phyloP scores from a whole-genome alignment of 192 early-diverging fungal genomes.

The Coemansia sp. region DNA sequence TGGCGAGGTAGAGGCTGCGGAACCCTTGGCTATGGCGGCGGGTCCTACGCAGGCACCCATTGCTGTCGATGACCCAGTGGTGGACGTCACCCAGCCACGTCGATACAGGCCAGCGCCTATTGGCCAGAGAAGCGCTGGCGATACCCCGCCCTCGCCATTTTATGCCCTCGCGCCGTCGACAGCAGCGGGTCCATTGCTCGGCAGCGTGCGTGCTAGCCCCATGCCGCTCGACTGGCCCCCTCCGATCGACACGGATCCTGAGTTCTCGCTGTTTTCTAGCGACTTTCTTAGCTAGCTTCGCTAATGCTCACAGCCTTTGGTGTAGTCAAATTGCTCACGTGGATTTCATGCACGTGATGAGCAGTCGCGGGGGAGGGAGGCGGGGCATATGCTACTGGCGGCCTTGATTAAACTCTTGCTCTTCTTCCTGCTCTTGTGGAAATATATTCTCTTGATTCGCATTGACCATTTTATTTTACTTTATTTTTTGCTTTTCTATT shows the following conservation, averaged over 20 bases:
- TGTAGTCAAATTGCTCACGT: conserved; percentile 19
- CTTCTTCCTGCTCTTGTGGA: no score
- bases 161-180: background rate
- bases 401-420: no score
- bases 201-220: conserved; percentile 1
- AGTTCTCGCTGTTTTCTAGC: conserved; percentile 22
- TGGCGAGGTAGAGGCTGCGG: background rate
- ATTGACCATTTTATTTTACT: conserved; percentile 2
- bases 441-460: background rate
- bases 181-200: background rate
- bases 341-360: conserved; percentile 13
- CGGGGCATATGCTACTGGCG: background rate
- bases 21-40: background rate
- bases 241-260: conserved; percentile 2
- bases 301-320: background rate
- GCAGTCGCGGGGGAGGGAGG: background rate
- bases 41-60: background rate
- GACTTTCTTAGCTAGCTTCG: conserved; percentile 7
- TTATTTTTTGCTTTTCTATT: background rate
- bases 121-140: conserved; percentile 11
- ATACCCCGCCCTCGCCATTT: background rate
- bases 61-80: conserved; percentile 13
- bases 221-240: background rate
- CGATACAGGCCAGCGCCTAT: conserved; percentile 28
- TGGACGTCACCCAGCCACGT: conserved; percentile 20